Percentiles rank a stretch among this genome's conserved stretches.
Evolutionary conservation across 306 rosid genomes (phyloP).

Genomic region (Ziziphus jujuba): DNA sequence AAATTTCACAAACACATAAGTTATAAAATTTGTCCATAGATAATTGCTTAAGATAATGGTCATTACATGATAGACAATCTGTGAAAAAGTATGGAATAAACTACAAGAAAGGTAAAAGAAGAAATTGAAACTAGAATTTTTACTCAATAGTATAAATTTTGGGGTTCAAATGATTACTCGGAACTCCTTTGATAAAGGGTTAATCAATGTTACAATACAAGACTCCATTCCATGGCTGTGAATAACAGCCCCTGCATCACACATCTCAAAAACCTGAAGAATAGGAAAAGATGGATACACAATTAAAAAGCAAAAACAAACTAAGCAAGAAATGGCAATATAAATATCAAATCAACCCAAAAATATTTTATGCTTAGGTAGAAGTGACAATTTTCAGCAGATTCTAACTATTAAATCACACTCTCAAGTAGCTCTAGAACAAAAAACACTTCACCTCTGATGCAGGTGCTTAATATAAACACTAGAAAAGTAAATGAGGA

Average conservation of each 20-base stretch:
- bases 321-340: neutral
- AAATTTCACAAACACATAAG: too few relatives aligned
- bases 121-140: neutral
- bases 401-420: neutral
- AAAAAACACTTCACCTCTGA: too few relatives aligned
- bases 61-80: too few relatives aligned
- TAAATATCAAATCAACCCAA: neutral
- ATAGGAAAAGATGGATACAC: neutral
- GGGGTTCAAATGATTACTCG: slow-evolving; percentile 41
- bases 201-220: slow-evolving; percentile 62
- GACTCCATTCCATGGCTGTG: slow-evolving; percentile 66
- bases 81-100: neutral
- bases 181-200: slow-evolving; percentile 60
- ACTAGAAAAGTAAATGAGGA: too few relatives aligned
- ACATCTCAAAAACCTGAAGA: slow-evolving; percentile 54
- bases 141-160: neutral
- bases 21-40: too few relatives aligned
- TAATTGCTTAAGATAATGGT: too few relatives aligned
- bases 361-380: neutral
- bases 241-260: slow-evolving; percentile 60
- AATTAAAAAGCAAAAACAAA: neutral
- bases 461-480: too few relatives aligned
- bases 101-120: neutral
- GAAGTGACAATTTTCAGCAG: neutral
- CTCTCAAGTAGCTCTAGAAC: too few relatives aligned